Percentiles rank a stretch among this genome's conserved stretches.
Conservation (phyloP, 2,329 filamentous ascomycete species). For the Pseudogymnoascus sp. region DNA sequence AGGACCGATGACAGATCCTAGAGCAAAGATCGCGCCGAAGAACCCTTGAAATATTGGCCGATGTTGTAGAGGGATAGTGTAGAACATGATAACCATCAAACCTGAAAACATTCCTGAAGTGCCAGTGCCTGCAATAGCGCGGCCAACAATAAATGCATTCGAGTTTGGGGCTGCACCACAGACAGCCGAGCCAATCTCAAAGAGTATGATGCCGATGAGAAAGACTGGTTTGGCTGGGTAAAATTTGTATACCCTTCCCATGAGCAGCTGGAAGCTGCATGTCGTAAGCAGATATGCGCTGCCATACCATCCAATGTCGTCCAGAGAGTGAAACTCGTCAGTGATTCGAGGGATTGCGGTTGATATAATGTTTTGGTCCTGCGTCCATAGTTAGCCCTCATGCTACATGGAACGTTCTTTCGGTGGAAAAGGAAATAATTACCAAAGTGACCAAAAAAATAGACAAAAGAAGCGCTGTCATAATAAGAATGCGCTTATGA, state of each 20-base stretch:
- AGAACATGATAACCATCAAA: conserved; percentile 22
- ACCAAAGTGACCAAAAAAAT: conserved; percentile 23
- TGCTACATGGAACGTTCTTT: too few relatives aligned
- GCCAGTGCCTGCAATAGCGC: conserved; percentile 26
- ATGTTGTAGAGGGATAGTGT: conserved; percentile 20
- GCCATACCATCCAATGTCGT: conserved; percentile 31
- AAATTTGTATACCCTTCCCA: conserved; percentile 23
- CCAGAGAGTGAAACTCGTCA: conserved; percentile 19
- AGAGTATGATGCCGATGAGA: conserved; percentile 21
- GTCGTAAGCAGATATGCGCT: conserved; percentile 29
- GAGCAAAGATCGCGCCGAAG: conserved; percentile 19
- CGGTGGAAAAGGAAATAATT: conserved; percentile 8
- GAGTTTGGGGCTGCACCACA: conserved; percentile 24
- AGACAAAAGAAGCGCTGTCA: conserved; percentile 20
- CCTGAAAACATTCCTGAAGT: conserved; percentile 25
- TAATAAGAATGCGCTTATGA: conserved; percentile 19
- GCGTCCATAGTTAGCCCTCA: background rate
- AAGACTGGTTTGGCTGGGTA: conserved; percentile 25
- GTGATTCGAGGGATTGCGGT: conserved; percentile 18
- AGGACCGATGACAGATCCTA: conserved; percentile 24
- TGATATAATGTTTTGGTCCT: conserved; percentile 24
- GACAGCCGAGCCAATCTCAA: conserved; percentile 27
- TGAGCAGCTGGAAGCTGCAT: conserved; percentile 19
- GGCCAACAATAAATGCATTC: conserved; percentile 25
- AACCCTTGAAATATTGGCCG: conserved; percentile 18